Evolutionary conservation across 805 yeast genomes (phyloP), one percentile per base, ranked within the genome.

Genomic region (Candida golubevii): DNA sequence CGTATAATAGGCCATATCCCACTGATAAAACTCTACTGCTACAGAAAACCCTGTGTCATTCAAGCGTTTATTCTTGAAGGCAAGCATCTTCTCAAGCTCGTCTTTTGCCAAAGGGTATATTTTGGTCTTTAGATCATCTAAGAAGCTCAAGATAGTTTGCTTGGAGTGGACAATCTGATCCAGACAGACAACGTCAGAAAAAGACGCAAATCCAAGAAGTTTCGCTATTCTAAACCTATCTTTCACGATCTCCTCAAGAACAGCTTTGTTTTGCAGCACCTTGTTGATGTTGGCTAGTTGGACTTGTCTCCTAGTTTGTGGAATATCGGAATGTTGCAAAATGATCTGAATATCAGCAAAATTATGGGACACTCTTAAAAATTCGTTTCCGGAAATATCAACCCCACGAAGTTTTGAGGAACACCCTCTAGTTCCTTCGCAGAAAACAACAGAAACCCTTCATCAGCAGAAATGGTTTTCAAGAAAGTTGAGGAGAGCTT

Each of bases 281-380:
- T 84, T 83, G 59, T 79, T 78, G 59, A 83, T 87, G 61, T 82
- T 83, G 28, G 83, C 88, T 36, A 76, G 56, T 53, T 72, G 82
- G 2, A 88, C 87, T 10, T 61, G 57, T 57, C 77, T 80, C 65
- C 96, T 78, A 3, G 91, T 85, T 15, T 74, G 75, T 34, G 80
- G 74, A 50, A 65, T 65, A 43, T 72, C 69, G 35, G 93, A 89
- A 61, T 80, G 80, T 59, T 84, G 84, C 61, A 85, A 62, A 12
- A 83, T 83, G 1, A 95, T 93, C 49, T 82, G 67, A 38, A 83
- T 61, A 58, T 86, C 95, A 1, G 95, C 91, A 56, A 83, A 84
- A 61, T 87, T 85, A 68, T 78, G 85, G 2, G 93, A 82, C 71
- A 87, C 83, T 58, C 83, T 83, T 47, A 61, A 61, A 3, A 18